phyloP scores from a whole-genome alignment of 257 asterid species.

The Solanum piurae region DNA sequence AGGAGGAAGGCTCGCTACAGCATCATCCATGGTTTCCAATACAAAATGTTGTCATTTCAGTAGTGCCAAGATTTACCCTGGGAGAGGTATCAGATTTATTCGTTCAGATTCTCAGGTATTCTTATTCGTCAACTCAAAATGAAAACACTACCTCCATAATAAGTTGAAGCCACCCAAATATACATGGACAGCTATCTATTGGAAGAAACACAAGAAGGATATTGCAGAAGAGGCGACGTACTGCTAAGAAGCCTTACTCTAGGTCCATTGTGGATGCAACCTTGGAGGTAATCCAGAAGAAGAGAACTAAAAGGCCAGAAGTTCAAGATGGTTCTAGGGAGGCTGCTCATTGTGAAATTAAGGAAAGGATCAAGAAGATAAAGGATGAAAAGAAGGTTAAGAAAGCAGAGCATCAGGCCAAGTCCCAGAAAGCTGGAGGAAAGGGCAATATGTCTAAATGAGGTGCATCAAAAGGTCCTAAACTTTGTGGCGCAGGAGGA shows the following conservation, averaged over 20 bases:
- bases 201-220: constrained; percentile 89
- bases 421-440: constrained; percentile 41
- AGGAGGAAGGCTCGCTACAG: background rate
- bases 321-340: constrained; percentile 92
- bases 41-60: constrained; percentile 75
- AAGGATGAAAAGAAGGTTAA: constrained; percentile 88
- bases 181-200: constrained; percentile 71
- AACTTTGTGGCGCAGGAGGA: constrained; percentile 78
- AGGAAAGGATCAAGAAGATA: constrained; percentile 79
- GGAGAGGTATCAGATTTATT: constrained; percentile 62
- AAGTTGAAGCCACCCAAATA: constrained; percentile 78
- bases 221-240: constrained; percentile 70
- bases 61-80: constrained; percentile 76
- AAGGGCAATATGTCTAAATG: constrained; percentile 47
- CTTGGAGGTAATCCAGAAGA: constrained; percentile 78
- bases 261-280: constrained; percentile 94
- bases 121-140: constrained; percentile 67
- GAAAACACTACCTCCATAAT: constrained; percentile 83
- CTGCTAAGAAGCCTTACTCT: constrained; percentile 78
- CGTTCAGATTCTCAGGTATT: constrained; percentile 77
- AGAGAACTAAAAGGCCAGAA: constrained; percentile 67
- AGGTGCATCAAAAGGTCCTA: constrained; percentile 55
- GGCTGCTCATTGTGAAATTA: constrained; percentile 82
- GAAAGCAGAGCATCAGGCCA: constrained; percentile 57
- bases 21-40: background rate